A percentile compares a stretch with the other conserved stretches of the same genome.
Conservation (phyloP, 352 stramenopile species). For the Pythium monospermum region DNA sequence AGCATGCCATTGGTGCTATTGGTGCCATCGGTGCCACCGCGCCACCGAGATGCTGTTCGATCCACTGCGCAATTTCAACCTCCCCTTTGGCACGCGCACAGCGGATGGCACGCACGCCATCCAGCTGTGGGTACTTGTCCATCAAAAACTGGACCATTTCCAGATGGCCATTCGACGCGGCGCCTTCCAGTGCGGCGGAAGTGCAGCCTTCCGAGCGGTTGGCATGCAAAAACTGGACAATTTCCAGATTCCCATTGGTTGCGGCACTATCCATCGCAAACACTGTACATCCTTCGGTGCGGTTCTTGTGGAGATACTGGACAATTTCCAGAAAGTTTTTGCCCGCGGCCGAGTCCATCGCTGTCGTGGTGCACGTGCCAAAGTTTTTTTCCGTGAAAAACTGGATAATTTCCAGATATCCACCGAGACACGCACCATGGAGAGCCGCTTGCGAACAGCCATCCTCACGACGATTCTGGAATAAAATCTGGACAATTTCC, state of each 20-base stretch:
- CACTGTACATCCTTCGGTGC: conserved; percentile 24
- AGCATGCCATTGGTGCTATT: neutral
- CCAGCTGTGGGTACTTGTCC: conserved; percentile 22
- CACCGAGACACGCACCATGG: conserved; percentile 8
- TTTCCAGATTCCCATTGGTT: conserved; percentile 9
- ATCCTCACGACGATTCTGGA: conserved; percentile 1
- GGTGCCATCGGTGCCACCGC: too few species aligned
- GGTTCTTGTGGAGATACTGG: conserved; percentile 27
- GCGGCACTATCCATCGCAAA: conserved; percentile 29
- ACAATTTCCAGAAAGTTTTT: conserved; percentile 24
- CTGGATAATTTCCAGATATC: conserved; percentile 16
- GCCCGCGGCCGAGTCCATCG: conserved; percentile 30
- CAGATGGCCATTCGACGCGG: conserved; percentile 29
- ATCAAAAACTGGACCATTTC: conserved; percentile 34
- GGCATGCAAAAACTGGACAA: conserved; percentile 8
- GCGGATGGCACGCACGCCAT: neutral
- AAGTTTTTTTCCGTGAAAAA: conserved; percentile 20
- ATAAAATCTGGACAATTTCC: conserved; percentile 20
- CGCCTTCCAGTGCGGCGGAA: conserved; percentile 15
- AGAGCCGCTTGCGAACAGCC: conserved; percentile 6
- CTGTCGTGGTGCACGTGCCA: conserved; percentile 24
- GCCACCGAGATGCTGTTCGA: too few species aligned
- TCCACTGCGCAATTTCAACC: conserved; percentile 14
- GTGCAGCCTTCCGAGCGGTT: conserved; percentile 15
- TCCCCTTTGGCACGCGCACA: conserved; percentile 13